phyloP scores from a whole-genome alignment of 176 grass and related monocot genomes.

The Hordeum vulgare region DNA sequence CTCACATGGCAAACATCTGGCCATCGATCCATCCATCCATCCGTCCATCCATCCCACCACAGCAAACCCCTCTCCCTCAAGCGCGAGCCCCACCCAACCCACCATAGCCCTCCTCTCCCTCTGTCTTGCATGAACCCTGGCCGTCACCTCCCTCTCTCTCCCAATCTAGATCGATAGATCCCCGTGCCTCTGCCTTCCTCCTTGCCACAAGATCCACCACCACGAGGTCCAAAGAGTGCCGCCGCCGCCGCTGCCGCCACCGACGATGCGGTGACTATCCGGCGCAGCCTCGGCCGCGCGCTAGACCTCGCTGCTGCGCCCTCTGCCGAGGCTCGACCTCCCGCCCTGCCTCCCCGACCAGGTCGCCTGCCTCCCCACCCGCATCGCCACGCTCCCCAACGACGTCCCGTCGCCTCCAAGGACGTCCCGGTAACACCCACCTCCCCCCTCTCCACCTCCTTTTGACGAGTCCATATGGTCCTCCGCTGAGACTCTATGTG shows the following conservation, averaged over 20 bases:
- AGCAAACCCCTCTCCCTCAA: too few species aligned
- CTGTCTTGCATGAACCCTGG: too few species aligned
- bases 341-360: constrained; percentile 42
- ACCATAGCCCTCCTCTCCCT: too few species aligned
- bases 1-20: too few species aligned
- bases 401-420: constrained; percentile 72
- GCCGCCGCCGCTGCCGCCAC: too few species aligned
- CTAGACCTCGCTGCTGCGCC: constrained; percentile 38
- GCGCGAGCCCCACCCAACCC: too few species aligned
- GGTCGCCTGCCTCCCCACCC: constrained; percentile 38
- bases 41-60: too few species aligned
- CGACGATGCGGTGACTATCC: not conserved
- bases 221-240: constrained; percentile 3
- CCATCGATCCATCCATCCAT: too few species aligned
- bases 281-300: constrained; percentile 18
- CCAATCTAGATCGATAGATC: too few species aligned
- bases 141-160: too few species aligned
- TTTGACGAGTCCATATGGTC: not conserved
- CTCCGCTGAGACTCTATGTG: not conserved
- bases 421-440: constrained; percentile 30
- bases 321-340: constrained; percentile 41
- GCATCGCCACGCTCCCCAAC: constrained; percentile 75
- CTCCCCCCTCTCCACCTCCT: not conserved
- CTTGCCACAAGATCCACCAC: too few species aligned
- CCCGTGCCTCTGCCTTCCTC: too few species aligned